phyloP scores from a whole-genome alignment of 176 grass and related monocot species.

The Paspalum notatum region DNA sequence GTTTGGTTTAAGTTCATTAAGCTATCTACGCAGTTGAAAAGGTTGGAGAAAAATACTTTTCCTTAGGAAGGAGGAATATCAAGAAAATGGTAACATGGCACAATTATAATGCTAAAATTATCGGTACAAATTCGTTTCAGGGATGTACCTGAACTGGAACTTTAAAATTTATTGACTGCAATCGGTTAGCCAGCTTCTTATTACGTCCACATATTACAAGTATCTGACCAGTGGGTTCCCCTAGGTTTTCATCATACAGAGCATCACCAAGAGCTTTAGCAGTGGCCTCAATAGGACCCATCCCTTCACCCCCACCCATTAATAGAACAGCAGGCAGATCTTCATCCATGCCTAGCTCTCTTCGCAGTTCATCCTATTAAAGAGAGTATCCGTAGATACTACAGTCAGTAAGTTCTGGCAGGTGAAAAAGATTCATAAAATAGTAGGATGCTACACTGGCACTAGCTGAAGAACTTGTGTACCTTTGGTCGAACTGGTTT shows the following conservation, averaged over 20 bases:
- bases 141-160: slow-evolving; percentile 84
- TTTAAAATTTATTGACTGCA: slow-evolving; percentile 86
- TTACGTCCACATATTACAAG: slow-evolving; percentile 95
- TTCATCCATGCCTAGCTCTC: slow-evolving; percentile 91
- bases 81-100: neutral
- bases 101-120: slow-evolving; percentile 10
- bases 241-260: slow-evolving; percentile 76
- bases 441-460: neutral
- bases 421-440: neutral
- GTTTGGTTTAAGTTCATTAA: slow-evolving; percentile 15
- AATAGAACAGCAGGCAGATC: slow-evolving; percentile 81
- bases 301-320: slow-evolving; percentile 99
- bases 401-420: slow-evolving; percentile 17
- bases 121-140: slow-evolving; percentile 24
- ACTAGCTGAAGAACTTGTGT: slow-evolving; percentile 29
- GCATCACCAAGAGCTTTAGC: slow-evolving; percentile 74
- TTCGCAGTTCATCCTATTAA: slow-evolving; percentile 86
- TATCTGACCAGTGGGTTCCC: slow-evolving; percentile 74
- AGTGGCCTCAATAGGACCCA: slow-evolving; percentile 98
- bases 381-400: slow-evolving; percentile 19
- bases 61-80: neutral
- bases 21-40: slow-evolving; percentile 3
- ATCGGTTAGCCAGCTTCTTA: slow-evolving; percentile 67
- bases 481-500: slow-evolving; percentile 88
- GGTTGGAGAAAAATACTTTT: slow-evolving; percentile 7